Base-by-base conservation (phyloP, 2,329 filamentous ascomycete species). In the Phialemonium atrogriseum region DNA sequence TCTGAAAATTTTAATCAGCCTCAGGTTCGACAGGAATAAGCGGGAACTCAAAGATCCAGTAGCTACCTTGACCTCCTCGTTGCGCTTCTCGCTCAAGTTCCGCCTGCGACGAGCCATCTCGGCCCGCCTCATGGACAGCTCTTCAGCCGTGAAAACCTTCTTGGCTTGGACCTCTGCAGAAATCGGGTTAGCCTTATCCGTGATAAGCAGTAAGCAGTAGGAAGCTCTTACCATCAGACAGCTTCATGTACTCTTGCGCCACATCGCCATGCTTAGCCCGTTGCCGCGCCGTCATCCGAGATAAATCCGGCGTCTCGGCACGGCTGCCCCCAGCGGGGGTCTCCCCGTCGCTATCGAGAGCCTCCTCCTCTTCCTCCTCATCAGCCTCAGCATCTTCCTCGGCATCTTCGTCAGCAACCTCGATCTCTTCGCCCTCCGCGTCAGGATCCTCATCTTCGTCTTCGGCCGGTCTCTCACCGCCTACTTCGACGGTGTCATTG, bases 51-150 rank as follows among this genome's bases (percentile, higher is more conserved):
- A 11, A 19, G 14, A 12, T 21, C 5, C 21, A 3, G 5, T 10
- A 34, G 55, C 34, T 59, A 69, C 71, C 66, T 76, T 77, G 52
- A 77, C 72, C 55, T 77, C 73, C 39, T 77, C 73, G 38, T 71
- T 77, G 29, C 73, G 69, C 56, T 77, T 77, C 41, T 77, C 73
- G 44, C 72, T 76, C n/a, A 77, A 60, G 43, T 77, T 77, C 27
- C 73, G 66, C 36, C 73, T 60, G 27, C 73, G 64, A 16, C 73
- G 68, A 4, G 73, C 73, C 73, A 77, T 77, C 46, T 77, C 73
- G 24, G 72, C 66, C 5, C 73, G 62, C 10, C 73, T 63, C 73
- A 77, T 77, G 15, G 71, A 75, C 9, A 76, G 49, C 41, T 77
- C 73, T 44, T 77, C 73, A 3, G 71, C 72, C 3, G 73, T 77